phyloP scores from a whole-genome alignment of 495 filamentous ascomycete species.

The Evansstolkia leycettana region DNA sequence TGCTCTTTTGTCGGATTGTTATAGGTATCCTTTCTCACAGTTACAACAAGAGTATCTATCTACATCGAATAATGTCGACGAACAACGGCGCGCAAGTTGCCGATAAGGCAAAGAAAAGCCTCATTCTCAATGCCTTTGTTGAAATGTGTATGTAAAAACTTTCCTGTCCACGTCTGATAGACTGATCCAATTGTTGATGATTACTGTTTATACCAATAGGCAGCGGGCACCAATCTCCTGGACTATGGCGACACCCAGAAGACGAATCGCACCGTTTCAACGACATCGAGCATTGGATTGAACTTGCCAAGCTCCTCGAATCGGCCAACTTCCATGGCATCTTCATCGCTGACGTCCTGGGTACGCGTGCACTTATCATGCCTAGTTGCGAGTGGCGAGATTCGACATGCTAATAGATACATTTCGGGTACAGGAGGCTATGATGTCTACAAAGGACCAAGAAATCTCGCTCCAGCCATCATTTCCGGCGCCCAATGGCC shows the following conservation, averaged over 20 bases:
- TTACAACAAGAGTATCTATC: too few species aligned
- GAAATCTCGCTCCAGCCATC: constrained; percentile 45
- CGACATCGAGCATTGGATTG: constrained; percentile 37
- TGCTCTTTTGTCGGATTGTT: too few species aligned
- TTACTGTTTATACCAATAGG: too few species aligned
- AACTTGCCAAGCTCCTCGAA: constrained; percentile 37
- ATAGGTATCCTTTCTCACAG: too few species aligned
- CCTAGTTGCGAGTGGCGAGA: too few species aligned
- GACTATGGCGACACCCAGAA: constrained; percentile 40
- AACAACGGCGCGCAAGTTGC: too few species aligned
- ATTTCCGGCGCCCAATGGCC: constrained; percentile 55
- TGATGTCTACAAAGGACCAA: constrained; percentile 51
- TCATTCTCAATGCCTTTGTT: constrained; percentile 50
- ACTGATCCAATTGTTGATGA: too few species aligned
- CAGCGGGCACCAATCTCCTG: constrained; percentile 41
- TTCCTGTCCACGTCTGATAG: too few species aligned
- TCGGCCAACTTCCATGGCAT: constrained; percentile 43
- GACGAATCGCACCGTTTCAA: constrained; percentile 42
- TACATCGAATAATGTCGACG: too few species aligned
- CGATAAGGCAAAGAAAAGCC: constrained; percentile 34
- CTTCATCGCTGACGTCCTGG: constrained; percentile 43
- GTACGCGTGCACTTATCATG: too few species aligned
- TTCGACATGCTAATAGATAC: neutral
- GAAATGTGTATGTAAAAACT: constrained; percentile 31
- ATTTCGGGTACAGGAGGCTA: constrained; percentile 41